Evolutionary conservation across 2,329 filamentous ascomycete genomes (phyloP).

Genomic region (Verticillium isaacii): DNA sequence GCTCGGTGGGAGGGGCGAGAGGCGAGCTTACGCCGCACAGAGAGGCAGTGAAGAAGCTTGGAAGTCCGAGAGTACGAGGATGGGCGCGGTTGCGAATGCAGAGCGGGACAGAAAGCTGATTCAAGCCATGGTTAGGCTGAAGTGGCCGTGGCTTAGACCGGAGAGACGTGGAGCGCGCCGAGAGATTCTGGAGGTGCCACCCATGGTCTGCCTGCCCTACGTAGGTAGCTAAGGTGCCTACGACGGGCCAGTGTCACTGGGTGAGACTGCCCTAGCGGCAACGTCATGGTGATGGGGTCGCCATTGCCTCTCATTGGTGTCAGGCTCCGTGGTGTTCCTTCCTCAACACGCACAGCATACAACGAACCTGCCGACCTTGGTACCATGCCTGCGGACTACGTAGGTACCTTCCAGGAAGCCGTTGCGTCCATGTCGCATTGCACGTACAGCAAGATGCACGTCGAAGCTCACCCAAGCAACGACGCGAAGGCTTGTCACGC

Average conservation of each 20-base stretch:
- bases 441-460: background rate
- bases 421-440: background rate
- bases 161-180: background rate
- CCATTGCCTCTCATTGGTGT: no score
- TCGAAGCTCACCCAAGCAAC: background rate
- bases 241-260: background rate
- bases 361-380: no score
- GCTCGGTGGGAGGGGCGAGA: background rate
- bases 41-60: background rate
- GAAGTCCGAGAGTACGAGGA: background rate
- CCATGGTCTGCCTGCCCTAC: background rate
- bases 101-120: background rate
- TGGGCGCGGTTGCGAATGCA: background rate
- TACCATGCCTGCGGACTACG: no score
- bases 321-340: no score
- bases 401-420: no score
- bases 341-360: background rate
- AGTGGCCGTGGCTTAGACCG: background rate
- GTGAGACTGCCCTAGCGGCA: background rate
- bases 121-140: background rate
- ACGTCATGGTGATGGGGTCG: background rate
- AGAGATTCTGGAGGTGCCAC: background rate
- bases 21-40: background rate
- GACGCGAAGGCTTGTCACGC: background rate
- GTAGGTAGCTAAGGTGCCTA: background rate